Percentiles rank a stretch among this genome's conserved stretches.
Evolutionary conservation across 164 flowering plant genomes (phyloP).

Genomic region (Aristolochia californica): DNA sequence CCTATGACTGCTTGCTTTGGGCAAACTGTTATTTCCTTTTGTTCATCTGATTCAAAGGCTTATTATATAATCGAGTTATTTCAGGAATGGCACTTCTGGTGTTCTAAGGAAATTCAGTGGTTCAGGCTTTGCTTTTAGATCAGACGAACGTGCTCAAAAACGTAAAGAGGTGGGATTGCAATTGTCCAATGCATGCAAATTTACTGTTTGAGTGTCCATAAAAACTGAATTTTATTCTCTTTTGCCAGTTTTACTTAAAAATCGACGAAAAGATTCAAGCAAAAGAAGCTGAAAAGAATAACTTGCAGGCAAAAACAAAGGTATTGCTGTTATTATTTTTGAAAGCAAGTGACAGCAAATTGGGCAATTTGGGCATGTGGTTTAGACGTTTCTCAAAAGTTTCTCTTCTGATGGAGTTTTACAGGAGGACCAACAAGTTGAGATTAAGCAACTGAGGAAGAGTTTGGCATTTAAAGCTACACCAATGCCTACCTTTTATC

Average conservation of each 20-base stretch:
- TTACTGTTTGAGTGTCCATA: neutral
- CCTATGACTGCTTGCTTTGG: neutral
- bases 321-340: conserved; percentile 15
- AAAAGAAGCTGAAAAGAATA: conserved; percentile 57
- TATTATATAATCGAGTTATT: conserved; percentile 1
- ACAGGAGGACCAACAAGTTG: conserved; percentile 72
- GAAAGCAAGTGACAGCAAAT: no score
- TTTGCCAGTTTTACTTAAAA: conserved; percentile 52
- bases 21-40: neutral
- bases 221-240: conserved; percentile 1
- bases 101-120: conserved; percentile 28
- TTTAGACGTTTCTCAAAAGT: no score
- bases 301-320: conserved; percentile 72
- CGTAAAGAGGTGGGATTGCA: conserved; percentile 56
- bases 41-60: neutral
- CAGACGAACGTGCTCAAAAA: conserved; percentile 85
- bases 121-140: conserved; percentile 57
- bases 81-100: conserved; percentile 39
- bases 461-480: conserved; percentile 77
- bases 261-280: conserved; percentile 77
- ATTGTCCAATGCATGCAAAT: neutral
- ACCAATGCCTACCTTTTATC: conserved; percentile 86
- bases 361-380: no score
- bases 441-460: conserved; percentile 68
- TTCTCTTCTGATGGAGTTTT: neutral